These are phyloP conservation scores for Euptelea pleiosperma DNA, from an alignment of 164 flowering plant species.

Conservation along the genomic window DNA sequence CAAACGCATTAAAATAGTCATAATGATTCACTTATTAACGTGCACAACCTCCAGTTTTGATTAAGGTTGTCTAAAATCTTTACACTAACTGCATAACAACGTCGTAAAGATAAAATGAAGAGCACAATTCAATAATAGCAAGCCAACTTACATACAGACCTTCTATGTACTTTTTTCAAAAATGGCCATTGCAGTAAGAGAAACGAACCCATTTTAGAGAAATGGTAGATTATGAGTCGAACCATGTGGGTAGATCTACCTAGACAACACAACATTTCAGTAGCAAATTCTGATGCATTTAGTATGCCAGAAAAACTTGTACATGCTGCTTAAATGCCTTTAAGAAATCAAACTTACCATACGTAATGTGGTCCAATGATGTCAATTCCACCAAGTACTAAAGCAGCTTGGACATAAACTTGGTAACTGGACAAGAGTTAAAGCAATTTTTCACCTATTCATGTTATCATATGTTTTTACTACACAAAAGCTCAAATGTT, in stretches of 20 bases:
- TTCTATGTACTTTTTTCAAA: conserved; percentile 80
- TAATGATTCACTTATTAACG: too few relatives aligned
- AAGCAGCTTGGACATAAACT: conserved; percentile 88
- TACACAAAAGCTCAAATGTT: background rate
- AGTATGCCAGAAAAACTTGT: too few relatives aligned
- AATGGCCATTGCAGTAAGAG: conserved; percentile 94
- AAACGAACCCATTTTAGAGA: conserved; percentile 97
- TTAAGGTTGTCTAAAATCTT: background rate
- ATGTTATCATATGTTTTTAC: background rate
- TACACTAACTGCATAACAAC: too few relatives aligned
- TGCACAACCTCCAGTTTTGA: conserved; percentile 3
- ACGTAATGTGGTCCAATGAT: conserved; percentile 93
- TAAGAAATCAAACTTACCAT: conserved; percentile 56
- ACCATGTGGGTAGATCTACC: conserved; percentile 98
- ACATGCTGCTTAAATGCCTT: too few relatives aligned
- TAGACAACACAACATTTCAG: too few relatives aligned
- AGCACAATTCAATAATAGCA: conserved; percentile 2
- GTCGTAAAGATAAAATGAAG: background rate
- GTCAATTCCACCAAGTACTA: conserved; percentile 99
- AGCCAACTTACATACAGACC: conserved; percentile 71
- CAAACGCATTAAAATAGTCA: too few relatives aligned
- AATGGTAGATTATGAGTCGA: conserved; percentile 96
- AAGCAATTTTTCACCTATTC: background rate
- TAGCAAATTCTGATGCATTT: background rate
- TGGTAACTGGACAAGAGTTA: conserved; percentile 56